Percentiles rank a stretch among this genome's conserved stretches.
Evolutionary conservation across 2,329 filamentous ascomycete genomes (phyloP).

Genomic region (Cadophora malorum): DNA sequence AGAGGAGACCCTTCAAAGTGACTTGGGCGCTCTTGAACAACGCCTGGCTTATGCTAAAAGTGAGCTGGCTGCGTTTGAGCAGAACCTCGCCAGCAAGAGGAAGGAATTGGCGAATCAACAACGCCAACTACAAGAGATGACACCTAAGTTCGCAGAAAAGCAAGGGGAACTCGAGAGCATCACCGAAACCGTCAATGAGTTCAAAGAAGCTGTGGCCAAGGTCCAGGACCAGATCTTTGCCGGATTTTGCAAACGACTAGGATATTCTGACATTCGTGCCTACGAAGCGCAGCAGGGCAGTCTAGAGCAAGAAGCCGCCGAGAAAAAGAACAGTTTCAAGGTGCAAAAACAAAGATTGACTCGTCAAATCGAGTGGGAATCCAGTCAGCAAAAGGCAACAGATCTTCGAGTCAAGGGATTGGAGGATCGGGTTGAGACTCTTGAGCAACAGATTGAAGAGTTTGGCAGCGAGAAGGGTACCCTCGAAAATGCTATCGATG

Average conservation of each 20-base stretch:
- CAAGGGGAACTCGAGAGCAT: slow-evolving; percentile 69
- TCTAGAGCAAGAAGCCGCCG: slow-evolving; percentile 85
- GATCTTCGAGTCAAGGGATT: slow-evolving; percentile 72
- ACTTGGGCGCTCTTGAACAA: slow-evolving; percentile 80
- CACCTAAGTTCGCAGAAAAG: slow-evolving; percentile 80
- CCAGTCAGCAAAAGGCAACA: slow-evolving; percentile 60
- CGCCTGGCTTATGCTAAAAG: slow-evolving; percentile 73
- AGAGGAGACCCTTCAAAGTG: slow-evolving; percentile 81
- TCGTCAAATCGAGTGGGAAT: slow-evolving; percentile 64
- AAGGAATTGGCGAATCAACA: slow-evolving; percentile 79
- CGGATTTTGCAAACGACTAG: slow-evolving; percentile 83
- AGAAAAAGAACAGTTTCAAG: slow-evolving; percentile 86
- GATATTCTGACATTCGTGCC: slow-evolving; percentile 87
- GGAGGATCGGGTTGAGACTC: slow-evolving; percentile 68
- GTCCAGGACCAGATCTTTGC: slow-evolving; percentile 90
- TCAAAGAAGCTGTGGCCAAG: slow-evolving; percentile 70
- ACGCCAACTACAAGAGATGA: slow-evolving; percentile 74
- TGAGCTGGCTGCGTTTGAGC: slow-evolving; percentile 78
- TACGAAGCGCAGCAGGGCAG: slow-evolving; percentile 95
- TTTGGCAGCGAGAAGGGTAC: slow-evolving; percentile 75
- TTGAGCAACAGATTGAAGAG: slow-evolving; percentile 71
- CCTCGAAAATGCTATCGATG: slow-evolving; percentile 75
- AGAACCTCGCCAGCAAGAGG: slow-evolving; percentile 84
- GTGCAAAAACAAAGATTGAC: slow-evolving; percentile 81
- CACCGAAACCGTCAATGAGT: slow-evolving; percentile 59